Percentiles rank a stretch among this genome's conserved stretches.
These are phyloP conservation scores for Phytopythium montanum DNA, from an alignment of 352 stramenopile species.

Conservation along the genomic window DNA sequence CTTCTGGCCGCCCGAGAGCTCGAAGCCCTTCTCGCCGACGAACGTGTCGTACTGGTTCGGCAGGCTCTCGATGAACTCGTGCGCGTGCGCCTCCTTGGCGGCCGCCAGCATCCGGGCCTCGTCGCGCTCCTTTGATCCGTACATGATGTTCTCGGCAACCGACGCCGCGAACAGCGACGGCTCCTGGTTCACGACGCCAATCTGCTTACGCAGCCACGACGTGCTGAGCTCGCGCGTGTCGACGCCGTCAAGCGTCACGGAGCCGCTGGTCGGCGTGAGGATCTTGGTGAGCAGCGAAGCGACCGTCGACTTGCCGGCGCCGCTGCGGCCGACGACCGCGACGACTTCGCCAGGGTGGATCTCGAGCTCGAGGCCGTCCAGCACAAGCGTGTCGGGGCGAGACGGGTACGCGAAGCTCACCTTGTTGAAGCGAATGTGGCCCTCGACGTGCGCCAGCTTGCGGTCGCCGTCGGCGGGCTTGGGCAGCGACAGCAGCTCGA, in stretches of 20 bases:
- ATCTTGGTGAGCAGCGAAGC: conserved; percentile 80
- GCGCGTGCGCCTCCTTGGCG: conserved; percentile 67
- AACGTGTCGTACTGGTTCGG: conserved; percentile 95
- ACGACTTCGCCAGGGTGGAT: conserved; percentile 80
- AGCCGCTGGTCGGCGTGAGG: conserved; percentile 49
- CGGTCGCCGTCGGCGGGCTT: conserved; percentile 31
- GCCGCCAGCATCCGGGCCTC: conserved; percentile 51
- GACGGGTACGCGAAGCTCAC: conserved; percentile 85
- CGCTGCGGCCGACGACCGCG: conserved; percentile 83
- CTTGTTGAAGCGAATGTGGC: conserved; percentile 71
- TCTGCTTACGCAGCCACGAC: conserved; percentile 76
- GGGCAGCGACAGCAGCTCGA: conserved; percentile 55
- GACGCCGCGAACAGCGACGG: conserved; percentile 79
- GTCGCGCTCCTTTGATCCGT: conserved; percentile 51
- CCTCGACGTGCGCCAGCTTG: conserved; percentile 46
- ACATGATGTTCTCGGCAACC: conserved; percentile 87
- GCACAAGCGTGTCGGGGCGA: conserved; percentile 60
- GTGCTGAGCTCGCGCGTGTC: conserved; percentile 65
- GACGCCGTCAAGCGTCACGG: conserved; percentile 65
- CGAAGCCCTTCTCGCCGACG: conserved; percentile 96
- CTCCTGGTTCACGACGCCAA: conserved; percentile 87
- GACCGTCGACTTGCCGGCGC: conserved; percentile 83
- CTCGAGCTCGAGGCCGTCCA: conserved; percentile 60
- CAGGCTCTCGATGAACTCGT: conserved; percentile 82
- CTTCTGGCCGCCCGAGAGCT: conserved; percentile 96